These are phyloP conservation scores for Verticillium nonalfalfae DNA, from an alignment of 2,329 filamentous ascomycete species.

Conservation along the genomic window DNA sequence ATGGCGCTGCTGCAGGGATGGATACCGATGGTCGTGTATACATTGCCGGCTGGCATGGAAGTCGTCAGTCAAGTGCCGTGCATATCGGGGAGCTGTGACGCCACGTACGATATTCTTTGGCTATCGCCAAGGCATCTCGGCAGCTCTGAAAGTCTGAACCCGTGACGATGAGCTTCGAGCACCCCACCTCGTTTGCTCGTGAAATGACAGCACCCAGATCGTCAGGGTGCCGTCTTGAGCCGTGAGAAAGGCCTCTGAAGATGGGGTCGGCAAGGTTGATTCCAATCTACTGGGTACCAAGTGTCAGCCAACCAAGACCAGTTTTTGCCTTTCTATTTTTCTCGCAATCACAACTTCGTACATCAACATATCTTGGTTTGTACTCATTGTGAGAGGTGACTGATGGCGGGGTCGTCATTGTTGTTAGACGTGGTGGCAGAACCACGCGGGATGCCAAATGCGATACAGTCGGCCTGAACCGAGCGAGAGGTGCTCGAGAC, in stretches of 20 bases:
- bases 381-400: constrained; percentile 16
- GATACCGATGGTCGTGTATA: constrained; percentile 88
- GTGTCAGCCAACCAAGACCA: constrained; percentile 4
- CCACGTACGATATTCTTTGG: constrained; percentile 64
- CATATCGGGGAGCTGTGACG: background rate
- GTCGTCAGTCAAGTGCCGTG: background rate
- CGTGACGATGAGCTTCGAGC: constrained; percentile 85
- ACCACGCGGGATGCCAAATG: background rate
- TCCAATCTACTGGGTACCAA: constrained; percentile 54
- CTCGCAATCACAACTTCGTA: constrained; percentile 24
- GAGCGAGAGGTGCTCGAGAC: background rate
- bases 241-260: constrained; percentile 79
- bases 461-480: background rate
- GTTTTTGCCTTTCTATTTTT: too few species aligned
- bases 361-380: constrained; percentile 56
- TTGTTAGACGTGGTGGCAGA: background rate
- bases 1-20: constrained; percentile 84
- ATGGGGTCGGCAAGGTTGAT: constrained; percentile 95
- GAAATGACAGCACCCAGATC: constrained; percentile 73
- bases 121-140: constrained; percentile 65
- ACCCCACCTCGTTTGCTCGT: constrained; percentile 71
- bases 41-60: constrained; percentile 55
- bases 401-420: background rate
- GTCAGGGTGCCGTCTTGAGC: constrained; percentile 65
- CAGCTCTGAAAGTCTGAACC: constrained; percentile 82